These are phyloP conservation scores for Stephanodiscus triporus DNA, from an alignment of 108 stramenopile genomes.

Conservation along the genomic window DNA sequence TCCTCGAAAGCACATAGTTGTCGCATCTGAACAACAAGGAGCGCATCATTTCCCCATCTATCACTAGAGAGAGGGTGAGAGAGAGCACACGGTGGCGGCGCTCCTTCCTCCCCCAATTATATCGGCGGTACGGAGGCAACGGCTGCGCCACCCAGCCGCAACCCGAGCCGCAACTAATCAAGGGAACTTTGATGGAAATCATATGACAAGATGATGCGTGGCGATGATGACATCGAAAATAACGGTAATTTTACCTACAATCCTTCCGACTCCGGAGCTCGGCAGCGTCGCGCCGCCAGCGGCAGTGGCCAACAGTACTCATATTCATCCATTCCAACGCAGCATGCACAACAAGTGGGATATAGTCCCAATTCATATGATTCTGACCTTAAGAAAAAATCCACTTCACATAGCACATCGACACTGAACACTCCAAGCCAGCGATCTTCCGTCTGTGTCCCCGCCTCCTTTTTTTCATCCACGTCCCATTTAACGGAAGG, in stretches of 20 bases:
- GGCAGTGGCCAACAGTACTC: constrained; percentile 10
- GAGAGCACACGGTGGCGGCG: too few species aligned
- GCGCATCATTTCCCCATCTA: too few species aligned
- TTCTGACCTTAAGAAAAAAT: constrained; percentile 44
- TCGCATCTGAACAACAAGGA: too few species aligned
- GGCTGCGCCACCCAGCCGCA: too few species aligned
- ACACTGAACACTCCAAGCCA: constrained; percentile 28
- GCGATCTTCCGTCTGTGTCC: constrained; percentile 8
- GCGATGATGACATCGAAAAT: constrained; percentile 46
- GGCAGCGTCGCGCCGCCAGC: constrained; percentile 33
- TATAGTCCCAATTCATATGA: constrained; percentile 24
- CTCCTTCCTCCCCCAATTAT: too few species aligned
- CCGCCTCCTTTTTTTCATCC: constrained; percentile 20
- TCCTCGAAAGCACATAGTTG: too few species aligned
- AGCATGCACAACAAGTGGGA: constrained; percentile 12
- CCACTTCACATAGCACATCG: constrained; percentile 12
- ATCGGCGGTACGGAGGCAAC: too few species aligned
- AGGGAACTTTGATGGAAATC: background rate
- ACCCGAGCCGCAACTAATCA: background rate
- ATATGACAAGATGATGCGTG: constrained; percentile 41
- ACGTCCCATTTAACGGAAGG: constrained; percentile 48
- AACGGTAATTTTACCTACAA: background rate
- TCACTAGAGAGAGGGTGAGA: too few species aligned
- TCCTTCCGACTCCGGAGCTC: constrained; percentile 20
- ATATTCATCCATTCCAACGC: constrained; percentile 40